Percentiles rank a stretch among this genome's conserved stretches.
Evolutionary conservation across 371 early-diverging fungal species (phyloP).

Genomic region (Caulochytrium protostelioides): DNA sequence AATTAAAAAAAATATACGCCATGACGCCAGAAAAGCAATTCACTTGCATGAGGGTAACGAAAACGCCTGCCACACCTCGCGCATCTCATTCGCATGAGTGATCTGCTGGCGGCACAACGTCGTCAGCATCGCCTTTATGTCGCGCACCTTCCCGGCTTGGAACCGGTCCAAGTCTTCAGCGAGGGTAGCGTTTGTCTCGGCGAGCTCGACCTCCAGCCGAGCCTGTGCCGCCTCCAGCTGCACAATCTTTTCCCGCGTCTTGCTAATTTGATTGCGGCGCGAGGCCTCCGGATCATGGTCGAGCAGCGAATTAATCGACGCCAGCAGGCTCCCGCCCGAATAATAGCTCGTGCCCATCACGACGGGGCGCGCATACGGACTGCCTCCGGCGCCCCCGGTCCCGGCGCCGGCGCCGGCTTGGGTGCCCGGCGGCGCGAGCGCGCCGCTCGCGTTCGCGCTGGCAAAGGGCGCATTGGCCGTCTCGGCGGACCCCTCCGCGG

Average conservation of each 20-base stretch:
- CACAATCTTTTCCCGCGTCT: conserved; percentile 57
- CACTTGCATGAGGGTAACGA: too few relatives aligned
- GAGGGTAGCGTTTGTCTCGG: conserved; percentile 55
- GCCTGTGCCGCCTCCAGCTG: conserved; percentile 54
- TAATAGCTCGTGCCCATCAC: too few relatives aligned
- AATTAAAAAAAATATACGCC: too few relatives aligned
- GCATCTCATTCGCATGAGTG: too few relatives aligned
- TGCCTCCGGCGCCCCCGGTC: background rate
- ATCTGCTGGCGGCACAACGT: too few relatives aligned
- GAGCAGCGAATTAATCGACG: conserved; percentile 44
- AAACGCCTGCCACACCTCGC: too few relatives aligned
- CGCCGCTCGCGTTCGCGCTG: too few relatives aligned
- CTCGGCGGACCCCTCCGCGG: too few relatives aligned
- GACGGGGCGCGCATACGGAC: too few relatives aligned
- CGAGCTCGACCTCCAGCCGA: conserved; percentile 41
- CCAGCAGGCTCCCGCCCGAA: conserved; percentile 9
- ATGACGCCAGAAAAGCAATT: too few relatives aligned
- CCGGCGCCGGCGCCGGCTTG: conserved; percentile 9
- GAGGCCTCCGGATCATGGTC: conserved; percentile 85
- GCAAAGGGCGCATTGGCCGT: too few relatives aligned
- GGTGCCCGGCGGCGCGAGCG: conserved; percentile 54
- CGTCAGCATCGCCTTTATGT: conserved; percentile 55
- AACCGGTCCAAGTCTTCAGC: conserved; percentile 75
- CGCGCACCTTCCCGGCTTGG: conserved; percentile 67
- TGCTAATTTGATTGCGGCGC: conserved; percentile 67